Conservation (phyloP, 2,329 filamentous ascomycete genomes). For the Gnomoniopsis smithogilvyi region DNA sequence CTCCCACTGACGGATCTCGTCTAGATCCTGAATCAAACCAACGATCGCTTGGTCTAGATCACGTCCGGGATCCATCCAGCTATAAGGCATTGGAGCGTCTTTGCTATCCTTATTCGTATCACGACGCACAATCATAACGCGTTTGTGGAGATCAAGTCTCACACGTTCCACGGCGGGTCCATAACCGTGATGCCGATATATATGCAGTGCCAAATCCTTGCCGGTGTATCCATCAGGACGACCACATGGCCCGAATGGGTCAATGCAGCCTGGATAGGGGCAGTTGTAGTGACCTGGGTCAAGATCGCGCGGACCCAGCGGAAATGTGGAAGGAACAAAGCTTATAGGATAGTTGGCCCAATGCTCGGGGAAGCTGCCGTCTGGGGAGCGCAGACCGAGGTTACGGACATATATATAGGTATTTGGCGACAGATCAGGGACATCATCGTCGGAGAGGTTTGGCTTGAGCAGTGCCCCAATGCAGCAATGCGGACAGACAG, state of each 20-base stretch:
- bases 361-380: background rate
- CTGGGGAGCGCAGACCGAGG: background rate
- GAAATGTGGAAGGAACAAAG: background rate
- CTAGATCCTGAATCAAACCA: background rate
- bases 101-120: background rate
- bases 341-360: background rate
- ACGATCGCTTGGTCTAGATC: background rate
- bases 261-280: background rate
- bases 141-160: background rate
- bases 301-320: background rate
- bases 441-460: background rate
- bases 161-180: background rate
- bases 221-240: background rate
- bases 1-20: slow-evolving; percentile 5
- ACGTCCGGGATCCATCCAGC: background rate
- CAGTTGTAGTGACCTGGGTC: background rate
- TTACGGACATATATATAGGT: background rate
- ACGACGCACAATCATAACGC: background rate
- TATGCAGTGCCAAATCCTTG: background rate
- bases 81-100: background rate
- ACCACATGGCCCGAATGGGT: background rate
- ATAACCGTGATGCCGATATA: background rate
- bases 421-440: background rate
- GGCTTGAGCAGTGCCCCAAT: background rate
- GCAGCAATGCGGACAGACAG: background rate